A percentile compares a stretch with the other conserved stretches of the same genome.
Evolutionary conservation across 1,284 basidiomycete genomes (phyloP).

Genomic region (Ceratobasidium sp.): DNA sequence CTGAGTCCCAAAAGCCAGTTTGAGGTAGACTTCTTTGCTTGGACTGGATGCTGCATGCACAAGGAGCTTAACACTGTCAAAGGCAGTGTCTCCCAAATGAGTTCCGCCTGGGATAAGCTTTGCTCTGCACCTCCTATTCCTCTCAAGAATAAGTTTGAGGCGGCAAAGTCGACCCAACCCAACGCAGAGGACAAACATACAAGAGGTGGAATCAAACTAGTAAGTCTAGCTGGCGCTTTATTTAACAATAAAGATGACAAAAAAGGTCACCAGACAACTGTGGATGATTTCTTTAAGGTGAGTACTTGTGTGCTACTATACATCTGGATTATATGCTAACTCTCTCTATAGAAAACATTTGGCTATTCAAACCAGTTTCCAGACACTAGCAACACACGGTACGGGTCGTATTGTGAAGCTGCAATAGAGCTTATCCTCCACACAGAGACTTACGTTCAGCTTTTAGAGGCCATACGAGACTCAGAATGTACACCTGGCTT

Average conservation of each 20-base stretch:
- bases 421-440: slow-evolving; percentile 31
- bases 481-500: slow-evolving; percentile 30
- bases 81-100: slow-evolving; percentile 56
- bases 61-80: slow-evolving; percentile 61
- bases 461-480: background rate
- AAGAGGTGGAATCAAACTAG: slow-evolving; percentile 56
- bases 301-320: background rate
- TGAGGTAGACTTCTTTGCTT: slow-evolving; percentile 49
- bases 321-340: background rate
- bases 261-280: slow-evolving; percentile 55
- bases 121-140: slow-evolving; percentile 50
- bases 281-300: slow-evolving; percentile 51
- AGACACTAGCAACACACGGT: slow-evolving; percentile 31
- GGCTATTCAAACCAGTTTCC: slow-evolving; percentile 21
- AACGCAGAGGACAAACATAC: background rate
- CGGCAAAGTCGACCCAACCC: background rate
- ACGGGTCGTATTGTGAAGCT: slow-evolving; percentile 27
- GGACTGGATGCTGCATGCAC: slow-evolving; percentile 62
- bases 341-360: slow-evolving; percentile 27
- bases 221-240: slow-evolving; percentile 54
- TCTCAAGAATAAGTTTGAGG: slow-evolving; percentile 56
- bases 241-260: slow-evolving; percentile 59
- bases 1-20: background rate
- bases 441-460: background rate
- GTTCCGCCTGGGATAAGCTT: slow-evolving; percentile 51